These are phyloP conservation scores for Sclerotinia subarctica DNA, from an alignment of 2,329 filamentous ascomycete species.

Conservation along the genomic window DNA sequence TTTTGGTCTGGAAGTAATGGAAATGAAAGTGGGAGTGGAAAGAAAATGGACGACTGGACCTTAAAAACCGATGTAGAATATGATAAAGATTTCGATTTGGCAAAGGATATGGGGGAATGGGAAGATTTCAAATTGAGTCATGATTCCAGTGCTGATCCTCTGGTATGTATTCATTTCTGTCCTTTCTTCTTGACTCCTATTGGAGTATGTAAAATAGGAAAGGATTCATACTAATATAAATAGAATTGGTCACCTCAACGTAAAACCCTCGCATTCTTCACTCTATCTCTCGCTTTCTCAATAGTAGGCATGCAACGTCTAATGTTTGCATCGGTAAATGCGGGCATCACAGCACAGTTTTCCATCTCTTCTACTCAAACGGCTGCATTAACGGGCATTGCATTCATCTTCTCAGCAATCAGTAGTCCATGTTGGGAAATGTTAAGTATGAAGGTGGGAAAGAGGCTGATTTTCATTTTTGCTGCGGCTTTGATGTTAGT, in stretches of 20 bases:
- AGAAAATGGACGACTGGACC: constrained; percentile 1
- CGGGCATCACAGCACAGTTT: constrained; percentile 44
- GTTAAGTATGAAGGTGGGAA: constrained; percentile 49
- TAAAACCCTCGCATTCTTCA: constrained; percentile 49
- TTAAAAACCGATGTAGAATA: not conserved
- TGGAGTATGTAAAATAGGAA: not conserved
- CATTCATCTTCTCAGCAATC: constrained; percentile 49
- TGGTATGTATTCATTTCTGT: constrained; percentile 4
- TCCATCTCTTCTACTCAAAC: constrained; percentile 48
- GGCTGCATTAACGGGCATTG: constrained; percentile 51
- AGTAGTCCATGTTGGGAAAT: constrained; percentile 46
- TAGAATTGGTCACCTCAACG: constrained; percentile 57
- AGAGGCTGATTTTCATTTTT: constrained; percentile 51
- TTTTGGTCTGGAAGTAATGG: constrained; percentile 1
- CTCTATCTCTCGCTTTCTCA: constrained; percentile 48
- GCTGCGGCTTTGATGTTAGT: constrained; percentile 48
- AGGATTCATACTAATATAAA: not conserved
- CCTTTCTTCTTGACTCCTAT: not conserved
- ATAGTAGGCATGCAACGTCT: constrained; percentile 54
- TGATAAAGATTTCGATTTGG: not conserved
- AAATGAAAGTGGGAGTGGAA: not conserved
- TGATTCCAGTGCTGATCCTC: not conserved
- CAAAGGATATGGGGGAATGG: not conserved
- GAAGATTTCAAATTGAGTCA: not conserved
- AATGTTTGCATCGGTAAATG: constrained; percentile 49